Evolutionary conservation across 2,329 filamentous ascomycete genomes (phyloP).

Genomic region (Botrytis pseudocinerea): DNA sequence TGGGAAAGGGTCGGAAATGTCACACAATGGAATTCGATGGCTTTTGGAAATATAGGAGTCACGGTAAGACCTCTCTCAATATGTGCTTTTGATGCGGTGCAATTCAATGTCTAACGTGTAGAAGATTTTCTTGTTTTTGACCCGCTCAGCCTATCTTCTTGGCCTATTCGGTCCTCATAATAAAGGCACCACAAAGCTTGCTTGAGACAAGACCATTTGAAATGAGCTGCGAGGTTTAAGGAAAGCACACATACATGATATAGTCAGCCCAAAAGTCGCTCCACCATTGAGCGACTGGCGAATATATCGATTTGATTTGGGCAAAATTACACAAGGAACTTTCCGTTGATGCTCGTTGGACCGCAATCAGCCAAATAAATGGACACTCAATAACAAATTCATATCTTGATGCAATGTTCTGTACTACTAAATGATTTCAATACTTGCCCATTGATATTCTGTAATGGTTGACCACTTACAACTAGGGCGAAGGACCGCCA

Average conservation of each 20-base stretch:
- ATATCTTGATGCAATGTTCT: background rate
- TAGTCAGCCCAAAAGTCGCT: background rate
- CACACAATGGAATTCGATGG: conserved; percentile 64
- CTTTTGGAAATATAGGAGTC: conserved; percentile 71
- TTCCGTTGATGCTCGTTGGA: background rate
- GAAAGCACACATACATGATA: background rate
- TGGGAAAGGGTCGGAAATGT: conserved; percentile 54
- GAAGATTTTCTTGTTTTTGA: conserved; percentile 56
- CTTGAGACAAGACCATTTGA: background rate
- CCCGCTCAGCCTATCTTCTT: conserved; percentile 57
- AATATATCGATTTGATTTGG: background rate
- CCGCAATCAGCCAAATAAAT: background rate
- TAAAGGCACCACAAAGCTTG: background rate
- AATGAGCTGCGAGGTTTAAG: background rate
- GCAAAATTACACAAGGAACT: background rate
- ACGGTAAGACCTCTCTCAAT: conserved; percentile 49
- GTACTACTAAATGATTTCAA: background rate
- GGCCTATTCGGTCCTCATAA: conserved; percentile 58
- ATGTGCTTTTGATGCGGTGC: too few relatives aligned
- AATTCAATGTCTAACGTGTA: conserved; percentile 7
- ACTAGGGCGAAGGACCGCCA: too few relatives aligned
- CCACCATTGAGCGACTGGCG: background rate
- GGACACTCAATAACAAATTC: background rate
- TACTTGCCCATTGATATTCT: background rate
- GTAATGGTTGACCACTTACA: background rate